A percentile compares a stretch with the other conserved stretches of the same genome.
These are phyloP conservation scores for Hypoxylon sp. DNA, from an alignment of 2,329 filamentous ascomycete species.

Conservation along the genomic window DNA sequence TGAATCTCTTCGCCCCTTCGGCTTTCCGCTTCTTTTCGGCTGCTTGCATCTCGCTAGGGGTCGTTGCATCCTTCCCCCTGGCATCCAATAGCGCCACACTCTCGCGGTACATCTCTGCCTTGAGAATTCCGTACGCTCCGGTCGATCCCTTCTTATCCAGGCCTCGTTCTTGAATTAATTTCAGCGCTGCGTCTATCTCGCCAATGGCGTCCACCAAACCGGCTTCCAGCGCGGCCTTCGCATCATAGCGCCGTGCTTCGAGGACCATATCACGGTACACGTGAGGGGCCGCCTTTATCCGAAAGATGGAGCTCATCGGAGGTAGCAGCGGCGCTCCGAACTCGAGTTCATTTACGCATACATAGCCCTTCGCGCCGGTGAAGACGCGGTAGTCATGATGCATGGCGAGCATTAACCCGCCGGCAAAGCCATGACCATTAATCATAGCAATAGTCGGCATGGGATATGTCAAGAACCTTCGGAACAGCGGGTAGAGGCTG, in stretches of 20 bases:
- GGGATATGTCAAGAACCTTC: slow-evolving; percentile 77
- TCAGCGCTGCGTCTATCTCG: slow-evolving; percentile 71
- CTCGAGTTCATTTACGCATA: slow-evolving; percentile 86
- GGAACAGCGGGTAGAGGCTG: slow-evolving; percentile 75
- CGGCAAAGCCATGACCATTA: slow-evolving; percentile 86
- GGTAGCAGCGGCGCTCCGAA: slow-evolving; percentile 82
- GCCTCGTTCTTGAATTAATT: slow-evolving; percentile 71
- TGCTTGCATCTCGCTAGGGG: slow-evolving; percentile 60
- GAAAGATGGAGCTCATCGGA: slow-evolving; percentile 82
- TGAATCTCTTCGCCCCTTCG: slow-evolving; percentile 63
- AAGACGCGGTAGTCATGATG: slow-evolving; percentile 88
- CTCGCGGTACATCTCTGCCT: slow-evolving; percentile 82
- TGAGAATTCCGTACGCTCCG: slow-evolving; percentile 79
- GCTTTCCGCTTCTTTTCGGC: slow-evolving; percentile 66
- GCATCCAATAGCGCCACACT: slow-evolving; percentile 71
- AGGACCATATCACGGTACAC: slow-evolving; percentile 77
- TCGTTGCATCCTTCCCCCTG: slow-evolving; percentile 33
- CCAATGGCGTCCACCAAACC: slow-evolving; percentile 77
- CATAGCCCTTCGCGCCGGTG: slow-evolving; percentile 75
- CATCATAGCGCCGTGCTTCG: slow-evolving; percentile 79
- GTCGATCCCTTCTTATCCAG: slow-evolving; percentile 74
- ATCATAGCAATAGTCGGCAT: slow-evolving; percentile 87
- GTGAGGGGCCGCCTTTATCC: slow-evolving; percentile 73
- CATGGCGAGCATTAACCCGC: slow-evolving; percentile 85
- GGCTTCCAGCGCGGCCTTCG: slow-evolving; percentile 72